These are phyloP conservation scores for Leccinum subrobustum DNA, from an alignment of 1,284 basidiomycete genomes.

Conservation along the genomic window DNA sequence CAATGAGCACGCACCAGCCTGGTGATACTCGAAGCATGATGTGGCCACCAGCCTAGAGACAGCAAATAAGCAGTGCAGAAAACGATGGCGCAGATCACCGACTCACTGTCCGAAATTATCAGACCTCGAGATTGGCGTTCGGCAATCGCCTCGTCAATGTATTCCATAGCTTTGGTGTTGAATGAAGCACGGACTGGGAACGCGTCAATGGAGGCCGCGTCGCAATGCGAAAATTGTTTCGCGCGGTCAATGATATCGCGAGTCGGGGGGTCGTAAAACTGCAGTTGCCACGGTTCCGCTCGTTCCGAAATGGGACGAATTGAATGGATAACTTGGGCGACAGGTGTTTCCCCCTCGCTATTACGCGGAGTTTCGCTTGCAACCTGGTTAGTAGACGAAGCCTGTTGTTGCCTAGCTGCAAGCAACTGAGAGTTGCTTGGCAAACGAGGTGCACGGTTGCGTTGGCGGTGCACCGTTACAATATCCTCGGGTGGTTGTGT, in stretches of 20 bases:
- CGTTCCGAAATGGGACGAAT: not conserved
- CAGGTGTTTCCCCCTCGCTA: not conserved
- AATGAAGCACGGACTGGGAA: not conserved
- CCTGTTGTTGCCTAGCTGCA: not conserved
- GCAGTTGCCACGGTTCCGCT: not conserved
- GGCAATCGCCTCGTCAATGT: not conserved
- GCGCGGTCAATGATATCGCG: not conserved
- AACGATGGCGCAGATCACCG: no score
- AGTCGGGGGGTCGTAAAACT: not conserved
- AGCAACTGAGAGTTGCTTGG: constrained; percentile 1
- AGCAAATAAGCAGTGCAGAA: no score
- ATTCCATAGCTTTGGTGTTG: constrained; percentile 2
- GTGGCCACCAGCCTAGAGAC: no score
- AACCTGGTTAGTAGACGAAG: not conserved
- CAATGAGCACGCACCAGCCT: no score
- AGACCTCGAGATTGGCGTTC: not conserved
- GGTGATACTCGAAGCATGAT: no score
- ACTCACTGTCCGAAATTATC: constrained; percentile 4
- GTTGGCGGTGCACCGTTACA: not conserved
- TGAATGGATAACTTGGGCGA: not conserved
- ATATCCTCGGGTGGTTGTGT: not conserved
- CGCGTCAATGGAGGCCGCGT: not conserved
- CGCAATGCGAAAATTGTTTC: not conserved
- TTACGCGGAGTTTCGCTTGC: not conserved
- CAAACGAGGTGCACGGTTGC: not conserved